A percentile compares a stretch with the other conserved stretches of the same genome.
Conservation (phyloP, 148 eudicot species). For the Camellia lanceoleosa region DNA sequence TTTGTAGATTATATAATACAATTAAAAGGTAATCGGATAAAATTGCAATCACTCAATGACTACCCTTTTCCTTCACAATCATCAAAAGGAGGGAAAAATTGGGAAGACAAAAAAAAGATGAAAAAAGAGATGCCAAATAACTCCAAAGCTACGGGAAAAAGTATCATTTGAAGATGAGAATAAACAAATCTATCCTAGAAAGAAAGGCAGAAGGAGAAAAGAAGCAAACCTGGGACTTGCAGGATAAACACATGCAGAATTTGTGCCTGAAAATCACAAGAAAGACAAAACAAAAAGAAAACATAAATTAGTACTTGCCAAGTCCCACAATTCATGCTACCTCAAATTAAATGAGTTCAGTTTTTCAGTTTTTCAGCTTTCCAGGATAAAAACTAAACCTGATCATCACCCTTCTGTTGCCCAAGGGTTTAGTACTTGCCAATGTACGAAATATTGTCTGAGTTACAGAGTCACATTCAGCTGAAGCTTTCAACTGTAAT, state of each 20-base stretch:
- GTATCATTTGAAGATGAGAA: not conserved
- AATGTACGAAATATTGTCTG: not conserved
- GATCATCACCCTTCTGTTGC: not conserved
- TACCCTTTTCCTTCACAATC: not conserved
- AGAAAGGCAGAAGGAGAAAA: not conserved
- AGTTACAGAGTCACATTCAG: no score
- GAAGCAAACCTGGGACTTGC: conserved; percentile 37
- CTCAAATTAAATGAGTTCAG: no score
- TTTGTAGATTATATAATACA: not conserved
- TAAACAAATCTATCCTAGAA: not conserved
- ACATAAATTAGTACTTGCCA: not conserved
- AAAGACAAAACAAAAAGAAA: conserved; percentile 6
- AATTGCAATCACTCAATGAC: not conserved
- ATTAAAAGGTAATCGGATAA: not conserved
- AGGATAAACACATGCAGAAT: conserved; percentile 32
- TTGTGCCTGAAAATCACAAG: conserved; percentile 37
- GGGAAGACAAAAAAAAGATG: not conserved
- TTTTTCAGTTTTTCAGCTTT: conserved; percentile 8
- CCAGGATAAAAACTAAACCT: not conserved
- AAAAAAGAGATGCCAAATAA: not conserved
- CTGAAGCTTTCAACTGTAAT: no score
- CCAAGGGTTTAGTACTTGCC: not conserved
- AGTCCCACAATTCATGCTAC: no score
- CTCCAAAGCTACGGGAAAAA: not conserved
- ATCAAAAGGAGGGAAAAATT: not conserved